phyloP scores from a whole-genome alignment of 129 eudicot genomes.

The Arctium minus region DNA sequence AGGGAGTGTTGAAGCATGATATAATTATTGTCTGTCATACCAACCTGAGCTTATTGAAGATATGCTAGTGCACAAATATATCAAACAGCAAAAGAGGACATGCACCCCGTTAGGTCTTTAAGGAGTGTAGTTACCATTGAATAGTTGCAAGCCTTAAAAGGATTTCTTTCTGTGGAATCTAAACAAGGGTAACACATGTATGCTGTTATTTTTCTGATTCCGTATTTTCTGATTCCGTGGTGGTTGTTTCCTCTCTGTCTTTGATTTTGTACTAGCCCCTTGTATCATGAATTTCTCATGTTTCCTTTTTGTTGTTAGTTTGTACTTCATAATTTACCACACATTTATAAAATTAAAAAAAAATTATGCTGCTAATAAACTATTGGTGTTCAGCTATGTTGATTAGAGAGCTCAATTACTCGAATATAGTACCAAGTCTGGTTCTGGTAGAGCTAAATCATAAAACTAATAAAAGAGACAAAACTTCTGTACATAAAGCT shows the following conservation, averaged over 20 bases:
- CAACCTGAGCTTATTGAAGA: not conserved
- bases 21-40: not conserved
- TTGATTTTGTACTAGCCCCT: not conserved
- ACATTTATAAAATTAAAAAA: too few species aligned
- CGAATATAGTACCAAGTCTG: not conserved
- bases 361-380: not conserved
- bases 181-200: not conserved
- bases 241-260: not conserved
- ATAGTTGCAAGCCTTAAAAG: not conserved
- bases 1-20: not conserved
- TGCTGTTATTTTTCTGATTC: not conserved
- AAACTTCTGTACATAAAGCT: not conserved
- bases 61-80: not conserved
- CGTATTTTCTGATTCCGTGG: not conserved
- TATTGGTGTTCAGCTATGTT: not conserved
- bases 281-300: not conserved
- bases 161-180: not conserved
- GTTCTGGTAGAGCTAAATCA: not conserved
- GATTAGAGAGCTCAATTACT: not conserved
- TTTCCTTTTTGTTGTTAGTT: not conserved
- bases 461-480: not conserved
- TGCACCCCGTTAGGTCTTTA: not conserved
- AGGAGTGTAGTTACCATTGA: not conserved
- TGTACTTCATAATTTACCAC: not conserved
- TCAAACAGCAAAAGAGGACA: not conserved